Base-by-base conservation (phyloP, 192 early-diverging fungal genomes). In the Coemansia pectinata region DNA sequence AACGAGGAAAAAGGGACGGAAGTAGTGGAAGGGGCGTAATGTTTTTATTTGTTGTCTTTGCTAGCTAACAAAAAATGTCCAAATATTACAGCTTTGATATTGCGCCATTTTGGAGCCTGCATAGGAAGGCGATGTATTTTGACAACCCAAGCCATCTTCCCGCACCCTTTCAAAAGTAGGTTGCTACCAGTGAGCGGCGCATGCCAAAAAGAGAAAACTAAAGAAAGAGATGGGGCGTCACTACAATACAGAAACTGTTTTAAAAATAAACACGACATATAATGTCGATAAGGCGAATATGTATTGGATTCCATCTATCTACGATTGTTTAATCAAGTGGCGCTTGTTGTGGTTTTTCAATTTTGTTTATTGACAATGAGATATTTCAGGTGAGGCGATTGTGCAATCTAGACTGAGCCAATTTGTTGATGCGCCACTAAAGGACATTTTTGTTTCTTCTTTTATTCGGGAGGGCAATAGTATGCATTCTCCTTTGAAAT, bases 271-370 rank as follows among this genome's bases (percentile, higher is more conserved):
- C 15, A 42, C 41, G 15, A 15, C 15, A 14, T 42, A 42, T 48
- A 7, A 19, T 31, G 53, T 48, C 45, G 12, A 57, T 33, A 57
- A 57, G 23, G 23, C 23, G 50, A 52, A 52, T 23, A 15, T 33
- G 55, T 58, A 17, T 31, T 58, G 29, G 29, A 34, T 58, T 58
- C 55, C 27, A 58, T 58, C 53, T 57, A 57, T 57, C 55, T 29
- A 12, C 55, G 14, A 58, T 58, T 58, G 55, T 58, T 29, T 58
- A 33, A n/a, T 25, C 27, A 19, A 2, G 55, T 58, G 55, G 55
- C 55, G 55, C 29, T 58, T 57, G 53, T 57, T 58, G 55, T 58
- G 11, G 15, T 33, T 15, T 27, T 53, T 15, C 33, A 8, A 15
- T 15, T 48, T 15, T 0, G 47, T 48, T 10, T 48, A 23, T 8